Conservation (phyloP, 495 filamentous ascomycete genomes). For the Neurospora terricola region DNA sequence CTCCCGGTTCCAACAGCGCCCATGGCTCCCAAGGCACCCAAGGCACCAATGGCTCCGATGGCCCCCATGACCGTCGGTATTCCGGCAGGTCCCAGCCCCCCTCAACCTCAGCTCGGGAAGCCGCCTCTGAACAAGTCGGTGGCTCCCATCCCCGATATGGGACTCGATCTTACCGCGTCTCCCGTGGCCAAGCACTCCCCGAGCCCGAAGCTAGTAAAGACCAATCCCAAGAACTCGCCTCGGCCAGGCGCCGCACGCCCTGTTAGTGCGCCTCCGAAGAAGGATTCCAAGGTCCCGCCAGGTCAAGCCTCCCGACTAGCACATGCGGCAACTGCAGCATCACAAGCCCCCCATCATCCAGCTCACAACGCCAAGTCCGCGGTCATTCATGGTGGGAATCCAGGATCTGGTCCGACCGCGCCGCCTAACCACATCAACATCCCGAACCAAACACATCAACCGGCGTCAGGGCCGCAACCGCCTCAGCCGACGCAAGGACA, state of each 20-base stretch:
- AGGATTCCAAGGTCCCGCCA: slow-evolving; percentile 25
- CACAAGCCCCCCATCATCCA: slow-evolving; percentile 6
- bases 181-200: slow-evolving; percentile 11
- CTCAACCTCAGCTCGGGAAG: slow-evolving; percentile 6
- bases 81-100: slow-evolving; percentile 5
- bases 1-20: slow-evolving; percentile 26
- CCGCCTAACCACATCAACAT: neutral
- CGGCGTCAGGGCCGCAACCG: neutral
- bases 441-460: neutral
- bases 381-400: neutral
- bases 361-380: neutral
- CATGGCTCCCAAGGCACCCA: slow-evolving; percentile 12
- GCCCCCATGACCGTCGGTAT: neutral
- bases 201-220: slow-evolving; percentile 12
- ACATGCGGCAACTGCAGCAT: slow-evolving; percentile 16
- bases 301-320: neutral
- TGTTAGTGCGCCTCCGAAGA: slow-evolving; percentile 15
- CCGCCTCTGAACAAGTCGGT: slow-evolving; percentile 27
- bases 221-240: slow-evolving; percentile 12
- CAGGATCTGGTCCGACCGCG: neutral
- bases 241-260: slow-evolving; percentile 8
- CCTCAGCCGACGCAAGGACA: neutral
- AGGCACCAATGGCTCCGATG: neutral
- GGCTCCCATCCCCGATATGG: slow-evolving; percentile 41
- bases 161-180: slow-evolving; percentile 20